Conservation (phyloP, 345 rosid species). For the Crucihimalaya himalaica region DNA sequence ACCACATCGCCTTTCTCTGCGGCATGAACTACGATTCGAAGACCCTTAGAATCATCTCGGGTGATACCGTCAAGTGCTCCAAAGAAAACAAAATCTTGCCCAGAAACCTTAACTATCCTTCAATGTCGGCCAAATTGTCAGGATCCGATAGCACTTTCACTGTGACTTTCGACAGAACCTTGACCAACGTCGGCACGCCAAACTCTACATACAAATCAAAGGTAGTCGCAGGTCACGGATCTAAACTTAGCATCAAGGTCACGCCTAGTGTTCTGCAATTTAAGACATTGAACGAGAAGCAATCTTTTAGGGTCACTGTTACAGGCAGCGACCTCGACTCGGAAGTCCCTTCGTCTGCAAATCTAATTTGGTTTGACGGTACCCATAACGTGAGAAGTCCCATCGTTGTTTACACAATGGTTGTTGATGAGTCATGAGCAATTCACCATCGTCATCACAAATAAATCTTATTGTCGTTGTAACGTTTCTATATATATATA, state of each 20-base stretch:
- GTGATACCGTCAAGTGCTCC: slow-evolving; percentile 43
- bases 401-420: slow-evolving; percentile 26
- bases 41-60: slow-evolving; percentile 26
- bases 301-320: slow-evolving; percentile 46
- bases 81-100: neutral
- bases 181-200: slow-evolving; percentile 55
- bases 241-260: slow-evolving; percentile 35
- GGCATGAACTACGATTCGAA: slow-evolving; percentile 22
- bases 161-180: slow-evolving; percentile 44
- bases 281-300: slow-evolving; percentile 42
- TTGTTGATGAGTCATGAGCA: neutral
- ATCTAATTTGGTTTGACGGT: slow-evolving; percentile 44
- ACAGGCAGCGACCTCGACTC: neutral
- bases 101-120: slow-evolving; percentile 30
- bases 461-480: neutral
- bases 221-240: neutral
- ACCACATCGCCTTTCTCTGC: slow-evolving; percentile 37
- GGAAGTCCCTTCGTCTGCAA: slow-evolving; percentile 21
- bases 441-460: neutral
- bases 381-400: slow-evolving; percentile 40
- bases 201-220: slow-evolving; percentile 49
- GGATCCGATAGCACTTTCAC: slow-evolving; percentile 22
- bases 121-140: neutral
- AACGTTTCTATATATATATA: too few relatives aligned
- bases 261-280: slow-evolving; percentile 48